Conservation (phyloP, 352 stramenopile genomes). For the Globisporangium polare region DNA sequence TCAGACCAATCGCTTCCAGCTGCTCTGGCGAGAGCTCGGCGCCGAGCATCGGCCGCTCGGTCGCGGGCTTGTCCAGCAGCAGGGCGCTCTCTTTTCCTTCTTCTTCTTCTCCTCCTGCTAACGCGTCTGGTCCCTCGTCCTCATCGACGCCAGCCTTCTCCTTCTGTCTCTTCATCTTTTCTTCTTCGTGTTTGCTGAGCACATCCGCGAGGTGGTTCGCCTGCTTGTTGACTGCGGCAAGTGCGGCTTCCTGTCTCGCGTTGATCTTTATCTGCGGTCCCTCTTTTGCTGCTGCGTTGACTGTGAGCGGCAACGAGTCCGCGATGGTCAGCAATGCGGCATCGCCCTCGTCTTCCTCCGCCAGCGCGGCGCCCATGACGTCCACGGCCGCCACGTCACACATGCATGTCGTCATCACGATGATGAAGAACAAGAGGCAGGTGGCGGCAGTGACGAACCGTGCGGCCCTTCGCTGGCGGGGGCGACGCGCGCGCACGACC, state of each 20-base stretch:
- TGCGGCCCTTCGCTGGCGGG: not conserved
- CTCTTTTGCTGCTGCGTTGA: not conserved
- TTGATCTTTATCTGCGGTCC: not conserved
- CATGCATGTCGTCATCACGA: not conserved
- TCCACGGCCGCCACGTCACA: not conserved
- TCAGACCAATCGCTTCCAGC: conserved; percentile 14
- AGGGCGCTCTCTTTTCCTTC: not conserved
- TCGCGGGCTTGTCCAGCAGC: not conserved
- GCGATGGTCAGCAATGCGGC: not conserved
- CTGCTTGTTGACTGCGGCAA: not conserved
- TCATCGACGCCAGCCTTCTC: not conserved
- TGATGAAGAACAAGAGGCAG: not conserved
- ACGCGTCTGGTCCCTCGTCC: not conserved
- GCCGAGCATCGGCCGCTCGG: not conserved
- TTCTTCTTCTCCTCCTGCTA: not conserved
- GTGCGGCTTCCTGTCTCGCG: not conserved
- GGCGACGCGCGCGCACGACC: not conserved
- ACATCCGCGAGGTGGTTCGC: not conserved
- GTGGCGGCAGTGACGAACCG: not conserved
- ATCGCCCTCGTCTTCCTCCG: conserved; percentile 8
- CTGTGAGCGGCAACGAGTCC: not conserved
- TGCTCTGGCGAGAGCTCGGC: conserved; percentile 13
- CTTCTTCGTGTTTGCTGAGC: not conserved
- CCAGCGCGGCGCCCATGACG: conserved; percentile 14
- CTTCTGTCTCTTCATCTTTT: not conserved